Percentiles rank a stretch among this genome's conserved stretches.
Conservation (phyloP, 108 stramenopile genomes). For the Fragilariopsis cylindrus region DNA sequence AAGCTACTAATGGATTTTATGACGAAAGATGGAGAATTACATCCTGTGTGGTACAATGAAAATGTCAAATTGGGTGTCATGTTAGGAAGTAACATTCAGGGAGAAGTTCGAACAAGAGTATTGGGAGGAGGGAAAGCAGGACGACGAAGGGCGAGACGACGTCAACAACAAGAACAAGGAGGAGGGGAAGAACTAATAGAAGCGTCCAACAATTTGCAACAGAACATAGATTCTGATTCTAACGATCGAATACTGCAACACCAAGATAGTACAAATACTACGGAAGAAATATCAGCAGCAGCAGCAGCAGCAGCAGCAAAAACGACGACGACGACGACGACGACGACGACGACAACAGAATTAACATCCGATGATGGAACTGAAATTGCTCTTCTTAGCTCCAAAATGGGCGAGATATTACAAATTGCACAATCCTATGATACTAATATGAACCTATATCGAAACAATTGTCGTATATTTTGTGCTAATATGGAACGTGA, state of each 20-base stretch:
- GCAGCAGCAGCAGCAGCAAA: no score
- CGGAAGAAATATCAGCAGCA: no score
- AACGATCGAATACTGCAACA: background rate
- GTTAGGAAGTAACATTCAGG: slow-evolving; percentile 24
- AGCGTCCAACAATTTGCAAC: background rate
- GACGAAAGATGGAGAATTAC: slow-evolving; percentile 21
- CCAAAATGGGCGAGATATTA: slow-evolving; percentile 5
- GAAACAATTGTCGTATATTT: slow-evolving; percentile 30
- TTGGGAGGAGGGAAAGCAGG: background rate
- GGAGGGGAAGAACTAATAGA: background rate
- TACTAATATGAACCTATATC: slow-evolving; percentile 24
- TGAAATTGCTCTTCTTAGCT: background rate
- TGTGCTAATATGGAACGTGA: slow-evolving; percentile 23
- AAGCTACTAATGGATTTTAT: slow-evolving; percentile 26
- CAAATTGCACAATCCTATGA: slow-evolving; percentile 14
- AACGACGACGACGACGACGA: background rate
- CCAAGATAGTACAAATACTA: no score
- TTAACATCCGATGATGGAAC: background rate
- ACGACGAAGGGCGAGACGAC: background rate
- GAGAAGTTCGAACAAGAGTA: slow-evolving; percentile 16
- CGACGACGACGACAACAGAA: background rate
- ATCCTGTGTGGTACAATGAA: slow-evolving; percentile 32
- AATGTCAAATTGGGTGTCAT: slow-evolving; percentile 10
- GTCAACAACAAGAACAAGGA: no score
- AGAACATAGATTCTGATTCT: background rate